Evolutionary conservation across 2,329 filamentous ascomycete species (phyloP).

Genomic region (Calonectria pseudoreteaudii): DNA sequence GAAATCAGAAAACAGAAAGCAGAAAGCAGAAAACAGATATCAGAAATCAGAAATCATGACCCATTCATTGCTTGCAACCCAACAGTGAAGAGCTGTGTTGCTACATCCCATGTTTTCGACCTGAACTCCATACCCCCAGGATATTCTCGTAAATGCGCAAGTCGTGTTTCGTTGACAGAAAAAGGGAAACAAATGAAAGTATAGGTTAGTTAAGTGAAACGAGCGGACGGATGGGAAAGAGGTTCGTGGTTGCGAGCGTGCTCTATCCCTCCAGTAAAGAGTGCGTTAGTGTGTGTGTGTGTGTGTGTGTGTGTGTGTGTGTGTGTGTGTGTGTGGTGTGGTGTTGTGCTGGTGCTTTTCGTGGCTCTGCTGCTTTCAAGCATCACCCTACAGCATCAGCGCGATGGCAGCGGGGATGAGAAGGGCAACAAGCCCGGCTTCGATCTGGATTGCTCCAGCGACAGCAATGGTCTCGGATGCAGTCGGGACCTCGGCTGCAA

Average conservation of each 20-base stretch:
- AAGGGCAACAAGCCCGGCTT: slow-evolving; percentile 26
- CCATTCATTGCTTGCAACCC: background rate
- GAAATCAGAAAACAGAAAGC: no score
- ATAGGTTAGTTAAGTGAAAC: background rate
- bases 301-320: background rate
- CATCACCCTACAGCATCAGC: slow-evolving; percentile 51
- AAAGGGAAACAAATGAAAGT: background rate
- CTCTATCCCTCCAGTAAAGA: background rate
- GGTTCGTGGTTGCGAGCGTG: background rate
- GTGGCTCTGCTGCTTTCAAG: slow-evolving; percentile 13
- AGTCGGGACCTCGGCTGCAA: slow-evolving; percentile 29
- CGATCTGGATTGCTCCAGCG: background rate
- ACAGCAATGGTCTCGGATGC: background rate
- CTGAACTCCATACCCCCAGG: background rate
- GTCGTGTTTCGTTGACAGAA: background rate
- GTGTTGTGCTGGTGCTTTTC: no score
- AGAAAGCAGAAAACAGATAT: no score
- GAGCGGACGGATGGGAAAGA: background rate
- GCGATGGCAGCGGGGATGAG: slow-evolving; percentile 51
- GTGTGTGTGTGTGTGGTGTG: background rate
- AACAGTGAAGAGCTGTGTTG: background rate
- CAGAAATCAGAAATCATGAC: background rate
- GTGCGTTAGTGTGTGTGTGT: background rate
- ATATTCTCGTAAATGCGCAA: background rate
- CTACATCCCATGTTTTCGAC: background rate